phyloP scores from a whole-genome alignment of 768 basidiomycete genomes.

The Paxillus ammoniavirescens region DNA sequence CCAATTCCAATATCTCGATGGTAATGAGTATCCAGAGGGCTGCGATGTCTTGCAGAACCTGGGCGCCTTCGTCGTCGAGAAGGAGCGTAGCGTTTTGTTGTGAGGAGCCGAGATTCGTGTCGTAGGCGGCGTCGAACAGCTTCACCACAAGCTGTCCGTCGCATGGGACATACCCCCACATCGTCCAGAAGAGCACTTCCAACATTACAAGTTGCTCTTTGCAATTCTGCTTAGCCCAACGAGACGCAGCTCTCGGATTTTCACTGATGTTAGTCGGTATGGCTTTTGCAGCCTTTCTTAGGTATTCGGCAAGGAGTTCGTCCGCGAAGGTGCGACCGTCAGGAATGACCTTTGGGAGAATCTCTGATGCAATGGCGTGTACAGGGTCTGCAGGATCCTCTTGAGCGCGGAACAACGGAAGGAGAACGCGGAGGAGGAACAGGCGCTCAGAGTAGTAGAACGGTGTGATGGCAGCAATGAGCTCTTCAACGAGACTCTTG shows the following conservation, averaged over 20 bases:
- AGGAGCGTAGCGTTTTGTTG: conserved; percentile 66
- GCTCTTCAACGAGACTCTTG: conserved; percentile 32
- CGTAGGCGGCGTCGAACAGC: conserved; percentile 65
- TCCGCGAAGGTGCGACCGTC: conserved; percentile 65
- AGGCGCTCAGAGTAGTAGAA: conserved; percentile 85
- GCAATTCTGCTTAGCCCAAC: conserved; percentile 71
- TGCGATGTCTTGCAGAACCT: conserved; percentile 64
- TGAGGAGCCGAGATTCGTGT: conserved; percentile 57
- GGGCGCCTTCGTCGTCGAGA: conserved; percentile 70
- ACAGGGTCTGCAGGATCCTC: conserved; percentile 56
- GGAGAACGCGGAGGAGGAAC: conserved; percentile 62
- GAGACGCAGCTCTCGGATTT: conserved; percentile 58
- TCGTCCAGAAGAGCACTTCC: conserved; percentile 86
- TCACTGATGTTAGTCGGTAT: conserved; percentile 44
- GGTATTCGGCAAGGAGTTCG: conserved; percentile 59
- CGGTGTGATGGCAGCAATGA: conserved; percentile 66
- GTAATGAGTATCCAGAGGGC: conserved; percentile 78
- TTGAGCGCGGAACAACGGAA: conserved; percentile 73
- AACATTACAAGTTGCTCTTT: conserved; percentile 79
- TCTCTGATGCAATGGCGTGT: conserved; percentile 50
- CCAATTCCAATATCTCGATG: conserved; percentile 78
- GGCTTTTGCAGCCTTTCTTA: conserved; percentile 45
- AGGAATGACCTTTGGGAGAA: conserved; percentile 59
- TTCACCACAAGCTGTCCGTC: conserved; percentile 59
- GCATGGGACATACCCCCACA: conserved; percentile 75